A percentile compares a stretch with the other conserved stretches of the same genome.
Evolutionary conservation across 345 rosid species (phyloP).

Genomic region (Eucalyptus microcorys): DNA sequence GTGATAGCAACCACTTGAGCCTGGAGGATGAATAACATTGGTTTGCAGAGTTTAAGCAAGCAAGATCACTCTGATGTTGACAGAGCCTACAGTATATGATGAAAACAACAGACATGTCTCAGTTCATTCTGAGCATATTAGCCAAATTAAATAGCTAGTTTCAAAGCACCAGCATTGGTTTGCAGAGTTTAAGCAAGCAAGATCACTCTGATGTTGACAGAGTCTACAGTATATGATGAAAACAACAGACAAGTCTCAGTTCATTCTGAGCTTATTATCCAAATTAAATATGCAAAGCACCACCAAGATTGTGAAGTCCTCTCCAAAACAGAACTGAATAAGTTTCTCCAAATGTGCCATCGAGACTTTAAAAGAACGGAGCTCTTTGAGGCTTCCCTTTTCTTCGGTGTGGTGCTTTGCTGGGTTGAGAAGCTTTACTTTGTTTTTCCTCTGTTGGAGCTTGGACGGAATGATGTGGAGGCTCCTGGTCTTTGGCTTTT

Average conservation of each 20-base stretch:
- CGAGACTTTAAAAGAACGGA: slow-evolving; percentile 2
- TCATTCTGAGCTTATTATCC: neutral
- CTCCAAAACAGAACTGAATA: neutral
- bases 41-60: neutral
- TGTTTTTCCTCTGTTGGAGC: neutral
- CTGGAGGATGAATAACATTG: neutral
- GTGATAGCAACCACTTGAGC: neutral
- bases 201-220: neutral
- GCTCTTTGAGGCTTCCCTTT: slow-evolving; percentile 11
- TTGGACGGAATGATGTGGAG: slow-evolving; percentile 1
- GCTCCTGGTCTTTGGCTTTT: neutral
- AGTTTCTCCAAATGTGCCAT: neutral
- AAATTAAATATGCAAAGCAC: neutral
- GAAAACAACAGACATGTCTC: neutral
- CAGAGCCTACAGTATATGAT: neutral
- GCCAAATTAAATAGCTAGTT: neutral
- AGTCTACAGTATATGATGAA: neutral
- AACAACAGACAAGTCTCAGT: neutral
- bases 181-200: neutral
- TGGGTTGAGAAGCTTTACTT: neutral
- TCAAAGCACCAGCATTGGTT: neutral
- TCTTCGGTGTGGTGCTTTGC: neutral
- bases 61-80: neutral
- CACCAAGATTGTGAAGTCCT: neutral
- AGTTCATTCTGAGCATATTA: neutral